These are phyloP conservation scores for Penicillium palitans DNA, from an alignment of 2,329 filamentous ascomycete genomes.

Conservation along the genomic window DNA sequence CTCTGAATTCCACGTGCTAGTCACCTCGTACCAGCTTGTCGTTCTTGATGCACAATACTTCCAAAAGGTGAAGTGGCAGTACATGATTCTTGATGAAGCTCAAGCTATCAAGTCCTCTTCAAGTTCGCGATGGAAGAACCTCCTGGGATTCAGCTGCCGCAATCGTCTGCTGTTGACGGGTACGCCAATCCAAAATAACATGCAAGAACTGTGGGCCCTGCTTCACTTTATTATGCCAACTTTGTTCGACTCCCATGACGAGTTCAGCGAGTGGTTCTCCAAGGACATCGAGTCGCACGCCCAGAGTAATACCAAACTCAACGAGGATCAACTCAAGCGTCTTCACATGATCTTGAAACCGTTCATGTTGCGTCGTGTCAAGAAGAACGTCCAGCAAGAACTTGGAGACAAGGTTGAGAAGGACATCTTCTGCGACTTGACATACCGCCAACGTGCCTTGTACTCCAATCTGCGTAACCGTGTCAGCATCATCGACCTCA, in stretches of 20 bases:
- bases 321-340: slow-evolving; percentile 94
- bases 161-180: slow-evolving; percentile 92
- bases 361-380: slow-evolving; percentile 98
- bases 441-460: slow-evolving; percentile 90
- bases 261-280: slow-evolving; percentile 56
- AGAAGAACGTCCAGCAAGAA: slow-evolving; percentile 99
- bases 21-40: slow-evolving; percentile 96
- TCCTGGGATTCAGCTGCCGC: slow-evolving; percentile 90
- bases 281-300: slow-evolving; percentile 89
- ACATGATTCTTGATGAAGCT: slow-evolving; percentile 99
- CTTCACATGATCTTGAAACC: slow-evolving; percentile 99
- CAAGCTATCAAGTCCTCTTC: slow-evolving; percentile 98
- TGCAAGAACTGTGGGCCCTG: slow-evolving; percentile 97
- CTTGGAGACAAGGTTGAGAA: slow-evolving; percentile 97
- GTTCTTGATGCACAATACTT: slow-evolving; percentile 96
- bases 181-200: slow-evolving; percentile 99
- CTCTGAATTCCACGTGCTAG: slow-evolving; percentile 89
- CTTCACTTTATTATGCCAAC: slow-evolving; percentile 99
- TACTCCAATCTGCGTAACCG: slow-evolving; percentile 92
- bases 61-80: slow-evolving; percentile 99
- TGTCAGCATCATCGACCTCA: slow-evolving; percentile 97
- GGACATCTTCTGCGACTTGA: slow-evolving; percentile 94
- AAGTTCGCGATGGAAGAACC: slow-evolving; percentile 94
- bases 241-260: slow-evolving; percentile 69
- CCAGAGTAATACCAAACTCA: slow-evolving; percentile 98